Percentiles rank a stretch among this genome's conserved stretches.
These are phyloP conservation scores for Neopestalotiopsis sp. DNA, from an alignment of 2,329 filamentous ascomycete genomes.

Conservation along the genomic window DNA sequence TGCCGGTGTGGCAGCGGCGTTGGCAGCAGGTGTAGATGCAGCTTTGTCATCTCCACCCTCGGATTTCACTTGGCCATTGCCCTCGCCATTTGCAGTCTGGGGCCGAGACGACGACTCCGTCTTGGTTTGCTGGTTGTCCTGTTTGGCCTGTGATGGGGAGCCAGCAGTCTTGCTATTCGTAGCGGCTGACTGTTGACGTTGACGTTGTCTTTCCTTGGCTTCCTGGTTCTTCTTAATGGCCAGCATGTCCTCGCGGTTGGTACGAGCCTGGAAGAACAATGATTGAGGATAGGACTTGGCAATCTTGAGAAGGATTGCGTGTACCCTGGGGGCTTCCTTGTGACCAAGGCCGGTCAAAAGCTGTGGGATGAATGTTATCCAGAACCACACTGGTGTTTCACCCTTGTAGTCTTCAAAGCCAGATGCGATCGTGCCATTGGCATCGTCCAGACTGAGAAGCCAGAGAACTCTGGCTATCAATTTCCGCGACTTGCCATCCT, in stretches of 20 bases:
- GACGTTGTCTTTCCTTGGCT: slow-evolving; percentile 68
- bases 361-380: slow-evolving; percentile 99
- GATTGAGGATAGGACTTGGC: slow-evolving; percentile 96
- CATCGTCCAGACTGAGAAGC: slow-evolving; percentile 92
- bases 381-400: slow-evolving; percentile 98
- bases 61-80: slow-evolving; percentile 46
- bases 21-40: slow-evolving; percentile 26
- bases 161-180: slow-evolving; percentile 50
- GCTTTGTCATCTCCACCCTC: slow-evolving; percentile 45
- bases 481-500: slow-evolving; percentile 95
- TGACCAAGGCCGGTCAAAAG: slow-evolving; percentile 89
- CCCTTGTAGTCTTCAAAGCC: slow-evolving; percentile 97
- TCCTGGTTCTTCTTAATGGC: slow-evolving; percentile 90
- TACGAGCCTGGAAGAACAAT: slow-evolving; percentile 93
- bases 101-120: slow-evolving; percentile 49
- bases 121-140: slow-evolving; percentile 53
- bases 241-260: slow-evolving; percentile 91
- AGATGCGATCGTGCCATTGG: slow-evolving; percentile 79
- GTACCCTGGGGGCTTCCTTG: slow-evolving; percentile 86
- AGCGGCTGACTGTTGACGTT: slow-evolving; percentile 51
- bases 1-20: slow-evolving; percentile 23
- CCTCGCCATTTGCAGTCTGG: slow-evolving; percentile 55
- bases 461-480: slow-evolving; percentile 91
- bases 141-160: slow-evolving; percentile 57
- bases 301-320: slow-evolving; percentile 87